Conservation (phyloP, 805 yeast genomes). For the Ogataea philodendri region DNA sequence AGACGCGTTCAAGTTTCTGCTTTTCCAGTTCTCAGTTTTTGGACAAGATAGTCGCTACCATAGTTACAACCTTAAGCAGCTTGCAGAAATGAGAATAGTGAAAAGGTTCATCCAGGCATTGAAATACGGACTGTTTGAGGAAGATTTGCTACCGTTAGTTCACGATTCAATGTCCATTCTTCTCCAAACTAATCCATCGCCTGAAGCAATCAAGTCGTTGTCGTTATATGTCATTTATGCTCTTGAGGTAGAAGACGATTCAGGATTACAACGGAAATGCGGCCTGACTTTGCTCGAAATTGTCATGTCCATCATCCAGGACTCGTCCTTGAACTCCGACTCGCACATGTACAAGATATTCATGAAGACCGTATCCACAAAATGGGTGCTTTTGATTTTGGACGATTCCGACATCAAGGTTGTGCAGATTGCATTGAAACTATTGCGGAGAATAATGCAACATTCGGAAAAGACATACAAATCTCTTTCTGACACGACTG, state of each 20-base stretch:
- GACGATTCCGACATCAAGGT: conserved; percentile 40
- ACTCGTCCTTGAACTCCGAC: conserved; percentile 26
- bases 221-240: conserved; percentile 52
- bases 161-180: conserved; percentile 40
- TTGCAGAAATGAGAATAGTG: conserved; percentile 48
- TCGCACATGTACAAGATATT: conserved; percentile 35
- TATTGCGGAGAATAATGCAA: conserved; percentile 50
- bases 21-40: conserved; percentile 59
- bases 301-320: conserved; percentile 41
- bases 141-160: conserved; percentile 37
- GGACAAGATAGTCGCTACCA: conserved; percentile 51
- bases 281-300: conserved; percentile 39
- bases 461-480: conserved; percentile 30
- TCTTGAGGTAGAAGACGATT: conserved; percentile 31
- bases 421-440: conserved; percentile 37
- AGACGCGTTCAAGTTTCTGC: conserved; percentile 49
- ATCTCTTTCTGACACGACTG: conserved; percentile 51
- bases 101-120: conserved; percentile 49
- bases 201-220: conserved; percentile 53
- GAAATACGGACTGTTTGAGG: conserved; percentile 40
- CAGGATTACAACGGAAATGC: conserved; percentile 26
- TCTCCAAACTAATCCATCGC: conserved; percentile 47
- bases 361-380: conserved; percentile 56
- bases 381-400: conserved; percentile 60
- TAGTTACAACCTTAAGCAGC: conserved; percentile 49